phyloP scores from a whole-genome alignment of 1,284 basidiomycete genomes.

The Trichosporon sp. region DNA sequence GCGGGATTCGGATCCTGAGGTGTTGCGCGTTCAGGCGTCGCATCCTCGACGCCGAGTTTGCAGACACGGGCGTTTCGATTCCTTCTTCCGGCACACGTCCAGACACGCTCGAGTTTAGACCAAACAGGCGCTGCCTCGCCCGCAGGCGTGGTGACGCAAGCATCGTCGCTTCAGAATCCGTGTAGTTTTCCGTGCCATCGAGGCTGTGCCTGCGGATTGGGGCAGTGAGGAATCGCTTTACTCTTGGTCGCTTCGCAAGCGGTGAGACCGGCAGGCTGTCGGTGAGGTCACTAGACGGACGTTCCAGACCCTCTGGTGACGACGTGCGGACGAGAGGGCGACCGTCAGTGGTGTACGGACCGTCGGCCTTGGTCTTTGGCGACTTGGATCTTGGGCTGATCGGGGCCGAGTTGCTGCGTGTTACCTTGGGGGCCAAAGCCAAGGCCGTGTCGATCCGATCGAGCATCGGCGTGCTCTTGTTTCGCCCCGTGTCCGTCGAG shows the following conservation, averaged over 20 bases:
- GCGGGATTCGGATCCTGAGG: constrained; percentile 43
- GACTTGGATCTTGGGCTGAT: constrained; percentile 6
- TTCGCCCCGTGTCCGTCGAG: neutral
- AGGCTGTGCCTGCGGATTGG: constrained; percentile 19
- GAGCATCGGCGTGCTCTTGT: constrained; percentile 18
- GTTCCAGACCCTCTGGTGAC: neutral
- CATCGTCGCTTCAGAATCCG: constrained; percentile 32
- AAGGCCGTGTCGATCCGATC: constrained; percentile 7
- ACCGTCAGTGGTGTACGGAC: neutral
- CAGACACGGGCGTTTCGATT: constrained; percentile 3
- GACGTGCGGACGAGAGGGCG: constrained; percentile 3
- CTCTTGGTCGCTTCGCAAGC: neutral
- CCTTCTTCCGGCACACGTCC: constrained; percentile 24
- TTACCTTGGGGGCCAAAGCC: constrained; percentile 9
- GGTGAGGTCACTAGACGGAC: constrained; percentile 15
- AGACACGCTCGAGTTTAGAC: constrained; percentile 14
- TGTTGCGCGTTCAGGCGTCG: constrained; percentile 29
- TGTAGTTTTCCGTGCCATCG: constrained; percentile 25
- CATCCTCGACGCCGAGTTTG: neutral
- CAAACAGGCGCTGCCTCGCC: constrained; percentile 27
- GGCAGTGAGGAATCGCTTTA: constrained; percentile 22
- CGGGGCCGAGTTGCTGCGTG: constrained; percentile 28
- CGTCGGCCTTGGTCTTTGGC: neutral
- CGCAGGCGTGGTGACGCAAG: constrained; percentile 22
- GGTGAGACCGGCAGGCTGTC: constrained; percentile 9